phyloP scores from a whole-genome alignment of 2,329 filamentous ascomycete genomes.

The Metarhizium rileyi region DNA sequence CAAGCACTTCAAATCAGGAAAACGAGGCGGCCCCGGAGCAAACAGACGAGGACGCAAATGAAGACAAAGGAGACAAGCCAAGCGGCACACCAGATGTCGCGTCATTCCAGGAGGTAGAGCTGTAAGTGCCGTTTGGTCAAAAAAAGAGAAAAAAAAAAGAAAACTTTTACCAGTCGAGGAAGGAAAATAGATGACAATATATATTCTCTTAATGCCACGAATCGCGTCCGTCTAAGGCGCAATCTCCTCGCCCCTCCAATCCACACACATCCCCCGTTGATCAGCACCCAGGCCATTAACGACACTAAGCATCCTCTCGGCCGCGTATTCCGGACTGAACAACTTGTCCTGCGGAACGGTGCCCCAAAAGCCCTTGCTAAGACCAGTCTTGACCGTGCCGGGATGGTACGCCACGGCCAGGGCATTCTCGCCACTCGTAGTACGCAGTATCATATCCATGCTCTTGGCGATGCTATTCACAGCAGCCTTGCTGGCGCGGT shows the following conservation, averaged over 20 bases:
- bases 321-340: constrained; percentile 57
- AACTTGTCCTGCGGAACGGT: constrained; percentile 51
- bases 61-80: constrained; percentile 25
- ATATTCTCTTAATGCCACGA: not conserved
- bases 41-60: constrained; percentile 22
- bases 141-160: not conserved
- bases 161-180: not conserved
- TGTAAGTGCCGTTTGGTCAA: constrained; percentile 28
- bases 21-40: constrained; percentile 18
- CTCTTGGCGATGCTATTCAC: constrained; percentile 63
- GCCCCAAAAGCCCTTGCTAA: constrained; percentile 65
- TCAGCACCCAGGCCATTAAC: constrained; percentile 37
- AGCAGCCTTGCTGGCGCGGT: constrained; percentile 66
- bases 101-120: constrained; percentile 55
- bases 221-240: constrained; percentile 32
- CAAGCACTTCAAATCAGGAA: constrained; percentile 19
- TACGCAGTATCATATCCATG: constrained; percentile 57
- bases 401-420: constrained; percentile 66
- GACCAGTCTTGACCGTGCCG: constrained; percentile 67
- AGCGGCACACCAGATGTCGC: constrained; percentile 42
- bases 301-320: constrained; percentile 53
- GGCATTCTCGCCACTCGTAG: constrained; percentile 49
- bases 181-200: not conserved
- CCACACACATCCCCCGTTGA: constrained; percentile 56
- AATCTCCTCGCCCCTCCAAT: constrained; percentile 58